phyloP scores from a whole-genome alignment of 768 basidiomycete genomes.

The Naganishia onofrii region DNA sequence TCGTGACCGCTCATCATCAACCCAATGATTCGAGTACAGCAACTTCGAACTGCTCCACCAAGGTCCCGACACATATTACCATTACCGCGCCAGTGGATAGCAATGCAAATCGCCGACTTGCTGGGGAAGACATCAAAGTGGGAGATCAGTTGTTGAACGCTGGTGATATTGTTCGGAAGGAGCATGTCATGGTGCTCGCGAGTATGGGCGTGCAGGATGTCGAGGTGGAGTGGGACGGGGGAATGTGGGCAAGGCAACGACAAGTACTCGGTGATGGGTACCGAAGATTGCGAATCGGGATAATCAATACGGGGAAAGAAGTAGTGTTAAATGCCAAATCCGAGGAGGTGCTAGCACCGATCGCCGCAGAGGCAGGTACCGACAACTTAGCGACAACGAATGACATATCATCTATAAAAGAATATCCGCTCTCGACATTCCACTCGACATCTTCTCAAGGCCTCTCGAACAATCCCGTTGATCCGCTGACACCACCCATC shows the following conservation, averaged over 20 bases:
- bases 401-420: background rate
- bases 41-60: background rate
- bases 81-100: background rate
- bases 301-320: slow-evolving; percentile 29
- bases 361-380: background rate
- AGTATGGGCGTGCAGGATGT: slow-evolving; percentile 20
- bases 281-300: slow-evolving; percentile 19
- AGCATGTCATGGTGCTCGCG: slow-evolving; percentile 24
- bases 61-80: slow-evolving; percentile 18
- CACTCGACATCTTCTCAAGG: background rate
- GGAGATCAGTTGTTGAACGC: background rate
- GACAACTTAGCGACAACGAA: background rate
- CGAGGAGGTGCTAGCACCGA: background rate
- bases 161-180: slow-evolving; percentile 7
- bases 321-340: slow-evolving; percentile 7
- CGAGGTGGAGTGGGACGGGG: background rate
- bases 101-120: slow-evolving; percentile 21
- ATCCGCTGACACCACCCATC: background rate
- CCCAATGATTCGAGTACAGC: background rate
- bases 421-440: background rate
- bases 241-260: background rate
- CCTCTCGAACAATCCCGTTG: background rate
- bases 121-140: slow-evolving; percentile 22
- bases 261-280: background rate
- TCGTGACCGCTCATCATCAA: slow-evolving; percentile 1